Evolutionary conservation across 2,329 filamentous ascomycete genomes (phyloP).

Genomic region (Verticillium zaregamsianum): DNA sequence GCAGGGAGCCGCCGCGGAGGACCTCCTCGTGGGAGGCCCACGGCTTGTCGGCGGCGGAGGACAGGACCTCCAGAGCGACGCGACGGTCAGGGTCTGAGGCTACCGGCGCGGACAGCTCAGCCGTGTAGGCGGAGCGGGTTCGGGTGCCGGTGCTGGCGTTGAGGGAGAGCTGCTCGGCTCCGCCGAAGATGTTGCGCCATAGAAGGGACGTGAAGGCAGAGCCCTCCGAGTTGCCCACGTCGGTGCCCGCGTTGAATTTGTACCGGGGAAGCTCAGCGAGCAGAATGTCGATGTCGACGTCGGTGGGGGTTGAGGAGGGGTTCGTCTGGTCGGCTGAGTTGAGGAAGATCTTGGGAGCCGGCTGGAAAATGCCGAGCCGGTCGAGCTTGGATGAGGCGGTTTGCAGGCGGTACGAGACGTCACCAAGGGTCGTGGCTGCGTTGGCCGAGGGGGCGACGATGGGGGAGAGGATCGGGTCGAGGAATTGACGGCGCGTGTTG

Average conservation of each 20-base stretch:
- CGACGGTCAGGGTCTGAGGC: conserved; percentile 74
- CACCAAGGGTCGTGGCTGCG: conserved; percentile 70
- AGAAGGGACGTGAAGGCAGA: conserved; percentile 86
- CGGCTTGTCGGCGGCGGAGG: conserved; percentile 80
- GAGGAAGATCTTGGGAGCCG: conserved; percentile 76
- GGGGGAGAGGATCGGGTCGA: conserved; percentile 76
- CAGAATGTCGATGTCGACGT: conserved; percentile 79
- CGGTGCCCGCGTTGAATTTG: conserved; percentile 89
- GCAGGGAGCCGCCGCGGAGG: conserved; percentile 71
- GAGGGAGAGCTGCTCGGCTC: conserved; percentile 82
- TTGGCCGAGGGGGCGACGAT: conserved; percentile 66
- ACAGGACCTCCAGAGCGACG: conserved; percentile 73
- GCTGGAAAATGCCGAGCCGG: conserved; percentile 86
- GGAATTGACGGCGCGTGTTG: conserved; percentile 79
- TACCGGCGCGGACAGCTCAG: conserved; percentile 77
- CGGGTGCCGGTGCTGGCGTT: conserved; percentile 87
- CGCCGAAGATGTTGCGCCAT: conserved; percentile 89
- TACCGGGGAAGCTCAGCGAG: conserved; percentile 79
- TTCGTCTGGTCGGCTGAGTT: conserved; percentile 69
- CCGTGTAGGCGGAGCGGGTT: conserved; percentile 87
- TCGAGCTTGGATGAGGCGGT: conserved; percentile 69
- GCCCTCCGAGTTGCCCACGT: conserved; percentile 89
- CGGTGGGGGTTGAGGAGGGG: conserved; percentile 66
- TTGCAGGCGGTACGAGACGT: conserved; percentile 71
- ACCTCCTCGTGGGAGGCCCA: conserved; percentile 95